Conservation (phyloP, 1,139 yeast genomes). For the Geotrichum klebahnii region DNA sequence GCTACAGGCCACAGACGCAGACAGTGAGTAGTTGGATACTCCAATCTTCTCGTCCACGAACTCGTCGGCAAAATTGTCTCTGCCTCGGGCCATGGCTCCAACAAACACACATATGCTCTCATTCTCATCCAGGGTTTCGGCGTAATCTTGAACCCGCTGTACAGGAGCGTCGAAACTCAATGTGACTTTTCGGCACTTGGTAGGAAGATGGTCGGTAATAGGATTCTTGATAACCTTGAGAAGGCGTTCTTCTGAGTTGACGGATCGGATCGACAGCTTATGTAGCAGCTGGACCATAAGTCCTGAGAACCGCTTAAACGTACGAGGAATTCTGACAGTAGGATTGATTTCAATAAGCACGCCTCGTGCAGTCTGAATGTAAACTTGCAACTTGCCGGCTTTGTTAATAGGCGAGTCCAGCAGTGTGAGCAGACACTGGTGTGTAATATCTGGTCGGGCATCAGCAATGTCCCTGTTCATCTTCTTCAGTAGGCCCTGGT, state of each 20-base stretch:
- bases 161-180: slow-evolving; percentile 92
- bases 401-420: slow-evolving; percentile 95
- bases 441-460: slow-evolving; percentile 97
- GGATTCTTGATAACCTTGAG: slow-evolving; percentile 94
- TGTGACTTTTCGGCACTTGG: slow-evolving; percentile 90
- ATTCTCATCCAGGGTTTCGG: slow-evolving; percentile 70
- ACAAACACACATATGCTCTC: slow-evolving; percentile 96
- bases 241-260: slow-evolving; percentile 88
- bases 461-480: slow-evolving; percentile 97
- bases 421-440: slow-evolving; percentile 79
- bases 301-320: slow-evolving; percentile 95
- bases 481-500: slow-evolving; percentile 88
- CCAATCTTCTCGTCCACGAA: slow-evolving; percentile 95
- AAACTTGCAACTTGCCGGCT: slow-evolving; percentile 94
- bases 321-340: slow-evolving; percentile 92
- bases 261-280: slow-evolving; percentile 86
- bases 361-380: slow-evolving; percentile 91
- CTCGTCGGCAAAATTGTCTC: slow-evolving; percentile 95
- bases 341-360: slow-evolving; percentile 95
- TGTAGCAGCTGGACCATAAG: slow-evolving; percentile 94
- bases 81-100: slow-evolving; percentile 99
- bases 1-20: slow-evolving; percentile 97
- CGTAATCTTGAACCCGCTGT: slow-evolving; percentile 83
- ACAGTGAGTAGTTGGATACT: slow-evolving; percentile 87
- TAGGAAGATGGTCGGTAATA: slow-evolving; percentile 91